Base-by-base conservation (phyloP, 305 asterid species). In the Ilex paraguariensis region DNA sequence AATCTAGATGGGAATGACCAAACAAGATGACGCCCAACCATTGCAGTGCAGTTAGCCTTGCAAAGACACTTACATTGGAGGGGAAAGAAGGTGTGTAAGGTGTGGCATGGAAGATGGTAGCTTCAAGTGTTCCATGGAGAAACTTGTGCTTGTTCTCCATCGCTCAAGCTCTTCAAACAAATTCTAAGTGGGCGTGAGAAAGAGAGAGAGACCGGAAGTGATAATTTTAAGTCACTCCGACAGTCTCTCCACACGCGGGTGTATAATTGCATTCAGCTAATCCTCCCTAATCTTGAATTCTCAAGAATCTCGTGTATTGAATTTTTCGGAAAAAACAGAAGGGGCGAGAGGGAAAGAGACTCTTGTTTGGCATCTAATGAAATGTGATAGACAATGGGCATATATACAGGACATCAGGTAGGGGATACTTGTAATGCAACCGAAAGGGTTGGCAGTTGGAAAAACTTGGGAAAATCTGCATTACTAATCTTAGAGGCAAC, bases 71-170 rank as follows among this genome's bases (percentile, higher is more conserved):
- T 70, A 81, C 96, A 76, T 68, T 68, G 44, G 86, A 77, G 13
- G 87, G 85, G 40, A 73, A 63, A 14, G 90, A 62, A 6, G 86
- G 61, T 31, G 70, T 77, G 57, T 63, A 57, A 68, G 63, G 75
- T 0, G 91, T 73, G 40, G 98, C 95, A 5, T 83, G 90, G 66
- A 88, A 88, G 54, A 91, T 83, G 7, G 98, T 84, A 5, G 83
- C 92, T 74, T 88, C 98, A 54, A 91, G 95, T 42, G 96, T 91
- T 59, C 98, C 98, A 75, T 91, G 98, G 54, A 91, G 74, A 64
- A 81, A 80, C 81, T 70, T 76, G 44, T 73, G 63, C 69, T 77
- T 77, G 1, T 70, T 81, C 69, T 73, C 94, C 90, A 86, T 88
- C 62, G 56, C 63, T 64, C n/a, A 3, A 11, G 8, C 48, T 13